phyloP scores from a whole-genome alignment of 2,329 filamentous ascomycete genomes.

The Scleromitrula shiraiana region DNA sequence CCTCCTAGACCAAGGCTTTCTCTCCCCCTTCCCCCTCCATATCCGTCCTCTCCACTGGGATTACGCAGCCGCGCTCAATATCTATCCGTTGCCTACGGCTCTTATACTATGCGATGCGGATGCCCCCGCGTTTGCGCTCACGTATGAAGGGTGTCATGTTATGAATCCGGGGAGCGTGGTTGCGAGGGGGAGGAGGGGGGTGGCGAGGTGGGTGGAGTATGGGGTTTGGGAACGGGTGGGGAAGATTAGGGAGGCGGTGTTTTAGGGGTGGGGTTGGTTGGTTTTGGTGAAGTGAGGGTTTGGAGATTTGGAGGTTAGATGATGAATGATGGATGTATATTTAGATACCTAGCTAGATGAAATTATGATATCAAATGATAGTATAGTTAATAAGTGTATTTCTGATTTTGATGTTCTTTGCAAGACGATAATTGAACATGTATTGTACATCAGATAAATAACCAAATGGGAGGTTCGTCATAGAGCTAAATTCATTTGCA shows the following conservation, averaged over 20 bases:
- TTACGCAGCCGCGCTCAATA: slow-evolving; percentile 62
- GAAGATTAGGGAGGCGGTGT: slow-evolving; percentile 26
- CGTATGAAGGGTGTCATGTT: slow-evolving; percentile 91
- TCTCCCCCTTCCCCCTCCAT: slow-evolving; percentile 78
- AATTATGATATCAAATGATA: too few species aligned
- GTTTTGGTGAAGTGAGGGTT: not conserved
- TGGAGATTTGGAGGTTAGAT: not conserved
- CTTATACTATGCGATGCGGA: slow-evolving; percentile 78
- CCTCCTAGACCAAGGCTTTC: slow-evolving; percentile 79
- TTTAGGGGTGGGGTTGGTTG: too few species aligned
- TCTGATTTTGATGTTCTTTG: too few species aligned
- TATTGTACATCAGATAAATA: too few species aligned
- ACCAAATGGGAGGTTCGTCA: too few species aligned
- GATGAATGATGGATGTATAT: slow-evolving; percentile 5
- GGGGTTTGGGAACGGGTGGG: slow-evolving; percentile 40
- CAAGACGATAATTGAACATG: too few species aligned
- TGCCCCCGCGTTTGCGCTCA: slow-evolving; percentile 74
- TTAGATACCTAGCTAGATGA: too few species aligned
- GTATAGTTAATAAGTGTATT: too few species aligned
- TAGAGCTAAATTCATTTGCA: too few species aligned
- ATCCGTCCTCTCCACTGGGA: slow-evolving; percentile 86
- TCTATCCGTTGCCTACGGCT: slow-evolving; percentile 84
- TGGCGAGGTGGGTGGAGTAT: slow-evolving; percentile 83
- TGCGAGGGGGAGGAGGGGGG: slow-evolving; percentile 57
- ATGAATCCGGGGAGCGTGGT: slow-evolving; percentile 83